phyloP scores from a whole-genome alignment of 2,329 filamentous ascomycete species.

The Microsporum canis region DNA sequence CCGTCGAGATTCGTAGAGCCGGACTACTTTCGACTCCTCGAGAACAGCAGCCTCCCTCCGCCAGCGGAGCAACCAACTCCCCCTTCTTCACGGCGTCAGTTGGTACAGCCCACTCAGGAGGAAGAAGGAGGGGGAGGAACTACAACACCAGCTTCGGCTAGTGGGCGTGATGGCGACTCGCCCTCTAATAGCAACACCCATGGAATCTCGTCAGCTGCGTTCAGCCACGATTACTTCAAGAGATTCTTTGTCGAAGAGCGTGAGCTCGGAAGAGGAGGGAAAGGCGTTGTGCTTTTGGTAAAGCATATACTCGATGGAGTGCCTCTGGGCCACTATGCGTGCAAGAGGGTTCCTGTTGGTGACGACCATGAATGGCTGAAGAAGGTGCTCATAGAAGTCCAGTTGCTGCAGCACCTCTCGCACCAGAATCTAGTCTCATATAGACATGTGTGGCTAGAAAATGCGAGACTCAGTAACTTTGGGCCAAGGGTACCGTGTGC shows the following conservation, averaged over 20 bases:
- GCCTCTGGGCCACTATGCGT: slow-evolving; percentile 79
- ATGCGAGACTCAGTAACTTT: slow-evolving; percentile 72
- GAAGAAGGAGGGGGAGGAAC: not conserved
- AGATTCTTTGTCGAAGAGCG: slow-evolving; percentile 85
- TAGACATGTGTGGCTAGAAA: slow-evolving; percentile 92
- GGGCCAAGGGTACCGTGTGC: slow-evolving; percentile 86
- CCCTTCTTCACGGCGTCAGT: slow-evolving; percentile 40
- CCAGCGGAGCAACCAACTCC: slow-evolving; percentile 19
- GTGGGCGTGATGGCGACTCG: not conserved
- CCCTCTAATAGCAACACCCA: slow-evolving; percentile 21
- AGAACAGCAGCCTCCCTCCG: slow-evolving; percentile 39
- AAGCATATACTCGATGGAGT: slow-evolving; percentile 86
- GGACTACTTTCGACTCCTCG: slow-evolving; percentile 91
- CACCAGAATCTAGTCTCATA: slow-evolving; percentile 96
- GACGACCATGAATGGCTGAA: slow-evolving; percentile 92
- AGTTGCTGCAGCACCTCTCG: slow-evolving; percentile 78
- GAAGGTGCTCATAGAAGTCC: slow-evolving; percentile 87
- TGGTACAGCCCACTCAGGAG: slow-evolving; percentile 34
- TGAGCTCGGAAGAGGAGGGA: slow-evolving; percentile 78
- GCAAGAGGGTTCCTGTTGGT: slow-evolving; percentile 90
- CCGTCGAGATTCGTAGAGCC: slow-evolving; percentile 69
- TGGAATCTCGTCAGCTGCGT: slow-evolving; percentile 74
- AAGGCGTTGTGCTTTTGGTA: slow-evolving; percentile 89
- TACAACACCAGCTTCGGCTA: slow-evolving; percentile 5
- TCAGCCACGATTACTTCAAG: slow-evolving; percentile 85